Conservation (phyloP, 192 early-diverging fungal genomes). For the Coemansia sp. region DNA sequence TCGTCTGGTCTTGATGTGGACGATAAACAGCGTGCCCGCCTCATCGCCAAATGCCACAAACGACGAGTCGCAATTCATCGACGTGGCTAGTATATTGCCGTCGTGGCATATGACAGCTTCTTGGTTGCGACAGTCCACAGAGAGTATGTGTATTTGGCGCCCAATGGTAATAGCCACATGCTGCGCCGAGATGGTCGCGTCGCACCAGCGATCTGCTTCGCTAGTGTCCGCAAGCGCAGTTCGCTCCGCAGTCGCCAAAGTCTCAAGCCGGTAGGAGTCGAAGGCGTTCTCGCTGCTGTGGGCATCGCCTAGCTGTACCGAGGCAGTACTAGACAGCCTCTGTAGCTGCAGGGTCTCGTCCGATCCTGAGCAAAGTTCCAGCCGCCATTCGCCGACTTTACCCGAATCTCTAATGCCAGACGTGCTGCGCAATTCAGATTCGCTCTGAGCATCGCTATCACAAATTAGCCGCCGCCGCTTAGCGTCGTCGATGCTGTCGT, state of each 20-base stretch:
- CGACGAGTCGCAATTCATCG: constrained; percentile 29
- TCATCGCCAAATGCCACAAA: constrained; percentile 50
- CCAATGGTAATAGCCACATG: constrained; percentile 28
- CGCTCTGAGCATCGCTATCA: neutral
- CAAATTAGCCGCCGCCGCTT: constrained; percentile 15
- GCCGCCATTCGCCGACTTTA: constrained; percentile 15
- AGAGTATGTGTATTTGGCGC: constrained; percentile 27
- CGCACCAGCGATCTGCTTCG: constrained; percentile 20
- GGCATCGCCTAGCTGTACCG: neutral
- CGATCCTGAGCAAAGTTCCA: constrained; percentile 15
- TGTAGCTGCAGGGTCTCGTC: constrained; percentile 48
- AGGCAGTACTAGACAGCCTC: neutral
- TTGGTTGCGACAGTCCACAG: constrained; percentile 11
- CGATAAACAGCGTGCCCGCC: constrained; percentile 34
- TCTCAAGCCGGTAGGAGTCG: constrained; percentile 47
- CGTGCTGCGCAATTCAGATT: neutral
- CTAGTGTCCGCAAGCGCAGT: neutral
- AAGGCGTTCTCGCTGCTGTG: constrained; percentile 9
- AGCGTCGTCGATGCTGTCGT: neutral
- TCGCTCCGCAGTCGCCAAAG: constrained; percentile 22
- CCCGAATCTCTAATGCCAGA: neutral
- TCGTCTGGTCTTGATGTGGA: constrained; percentile 32
- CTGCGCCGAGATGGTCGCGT: constrained; percentile 16
- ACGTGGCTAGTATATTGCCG: constrained; percentile 7
- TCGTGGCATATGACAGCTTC: constrained; percentile 39